phyloP scores from a whole-genome alignment of 768 basidiomycete species.

The Mycena latifolia region DNA sequence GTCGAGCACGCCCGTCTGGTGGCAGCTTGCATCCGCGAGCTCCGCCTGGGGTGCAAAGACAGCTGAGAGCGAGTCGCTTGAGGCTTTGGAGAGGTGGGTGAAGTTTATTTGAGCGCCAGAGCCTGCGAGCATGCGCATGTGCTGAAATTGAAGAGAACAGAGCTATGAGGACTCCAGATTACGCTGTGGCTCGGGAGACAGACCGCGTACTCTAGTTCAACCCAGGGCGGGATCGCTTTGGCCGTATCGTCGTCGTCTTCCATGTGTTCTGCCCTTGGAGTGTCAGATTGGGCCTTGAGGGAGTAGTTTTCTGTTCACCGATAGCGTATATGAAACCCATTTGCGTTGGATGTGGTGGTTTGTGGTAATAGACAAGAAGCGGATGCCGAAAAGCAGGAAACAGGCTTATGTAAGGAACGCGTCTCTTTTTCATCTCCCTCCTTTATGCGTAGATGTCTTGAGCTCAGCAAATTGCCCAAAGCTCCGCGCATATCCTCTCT shows the following conservation, averaged over 20 bases:
- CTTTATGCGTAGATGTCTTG: conserved; percentile 40
- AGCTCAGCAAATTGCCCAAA: conserved; percentile 51
- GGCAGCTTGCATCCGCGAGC: conserved; percentile 57
- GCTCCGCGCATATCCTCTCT: conserved; percentile 47
- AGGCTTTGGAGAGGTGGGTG: conserved; percentile 86
- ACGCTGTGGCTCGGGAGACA: conserved; percentile 38
- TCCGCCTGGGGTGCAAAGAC: conserved; percentile 42
- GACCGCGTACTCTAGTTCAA: conserved; percentile 91
- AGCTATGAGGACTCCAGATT: not conserved
- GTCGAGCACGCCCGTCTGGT: conserved; percentile 66
- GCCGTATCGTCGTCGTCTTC: conserved; percentile 89
- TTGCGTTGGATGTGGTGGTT: too few species aligned
- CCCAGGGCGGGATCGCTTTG: conserved; percentile 87
- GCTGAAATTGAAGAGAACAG: conserved; percentile 61
- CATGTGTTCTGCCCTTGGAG: conserved; percentile 84
- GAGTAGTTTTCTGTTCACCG: too few species aligned
- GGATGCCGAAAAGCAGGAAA: too few species aligned
- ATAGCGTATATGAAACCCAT: too few species aligned
- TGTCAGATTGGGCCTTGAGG: too few species aligned
- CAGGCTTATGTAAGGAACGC: too few species aligned
- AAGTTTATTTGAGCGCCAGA: conserved; percentile 77
- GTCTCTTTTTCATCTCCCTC: too few species aligned
- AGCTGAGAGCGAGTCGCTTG: conserved; percentile 64
- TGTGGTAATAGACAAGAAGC: too few species aligned
- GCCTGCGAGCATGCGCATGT: conserved; percentile 88